A percentile compares a stretch with the other conserved stretches of the same genome.
These are phyloP conservation scores for Trichomonascaceae sp. DNA, from an alignment of 1,139 yeast species.

Conservation along the genomic window DNA sequence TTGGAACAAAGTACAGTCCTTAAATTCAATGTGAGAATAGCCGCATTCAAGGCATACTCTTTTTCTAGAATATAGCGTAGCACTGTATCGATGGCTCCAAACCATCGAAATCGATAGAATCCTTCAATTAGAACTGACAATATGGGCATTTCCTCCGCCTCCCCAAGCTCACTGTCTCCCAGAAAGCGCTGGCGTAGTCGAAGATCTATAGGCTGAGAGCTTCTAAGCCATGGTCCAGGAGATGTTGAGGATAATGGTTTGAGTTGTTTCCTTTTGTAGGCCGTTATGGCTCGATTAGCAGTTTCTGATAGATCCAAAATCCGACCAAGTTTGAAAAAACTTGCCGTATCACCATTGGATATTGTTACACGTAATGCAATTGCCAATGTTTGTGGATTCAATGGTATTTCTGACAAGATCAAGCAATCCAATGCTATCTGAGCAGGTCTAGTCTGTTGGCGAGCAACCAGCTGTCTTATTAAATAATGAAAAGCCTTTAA, in stretches of 20 bases:
- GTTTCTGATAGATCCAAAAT: slow-evolving; percentile 13
- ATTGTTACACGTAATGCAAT: slow-evolving; percentile 20
- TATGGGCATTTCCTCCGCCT: slow-evolving; percentile 6
- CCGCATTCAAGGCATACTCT: slow-evolving; percentile 15
- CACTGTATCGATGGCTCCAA: slow-evolving; percentile 20
- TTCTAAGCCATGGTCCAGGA: slow-evolving; percentile 4
- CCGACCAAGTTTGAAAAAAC: slow-evolving; percentile 18
- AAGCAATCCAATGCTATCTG: slow-evolving; percentile 23
- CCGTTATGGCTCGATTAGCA: neutral
- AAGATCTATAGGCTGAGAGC: slow-evolving; percentile 7
- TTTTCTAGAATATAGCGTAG: slow-evolving; percentile 19
- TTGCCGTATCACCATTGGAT: slow-evolving; percentile 14
- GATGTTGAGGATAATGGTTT: neutral
- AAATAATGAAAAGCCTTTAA: slow-evolving; percentile 21
- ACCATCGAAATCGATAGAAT: slow-evolving; percentile 19
- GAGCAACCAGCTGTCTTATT: slow-evolving; percentile 18
- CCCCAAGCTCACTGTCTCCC: neutral
- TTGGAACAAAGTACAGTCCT: slow-evolving; percentile 18
- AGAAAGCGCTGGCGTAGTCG: slow-evolving; percentile 13
- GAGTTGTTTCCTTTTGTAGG: neutral
- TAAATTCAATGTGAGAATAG: slow-evolving; percentile 20
- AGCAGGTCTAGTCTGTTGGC: slow-evolving; percentile 23
- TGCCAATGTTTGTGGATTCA: slow-evolving; percentile 17
- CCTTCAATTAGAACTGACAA: slow-evolving; percentile 20
- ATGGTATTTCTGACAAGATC: slow-evolving; percentile 18